Base-by-base conservation (phyloP, 495 filamentous ascomycete species). In the Pyronema omphalodes region DNA sequence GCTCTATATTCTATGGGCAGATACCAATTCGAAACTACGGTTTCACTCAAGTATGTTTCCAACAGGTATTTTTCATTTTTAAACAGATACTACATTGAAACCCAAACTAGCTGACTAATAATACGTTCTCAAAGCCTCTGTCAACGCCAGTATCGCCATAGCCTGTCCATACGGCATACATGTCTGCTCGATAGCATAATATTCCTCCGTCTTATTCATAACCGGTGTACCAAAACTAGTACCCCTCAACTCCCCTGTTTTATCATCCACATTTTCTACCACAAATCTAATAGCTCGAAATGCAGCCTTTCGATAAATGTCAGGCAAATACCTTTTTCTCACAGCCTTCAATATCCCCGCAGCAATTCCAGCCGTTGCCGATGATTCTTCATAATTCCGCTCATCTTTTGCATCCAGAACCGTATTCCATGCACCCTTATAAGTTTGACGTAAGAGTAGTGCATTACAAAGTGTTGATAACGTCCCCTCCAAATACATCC, bases 121-220 rank as follows among this genome's bases (percentile, higher is more conserved):
- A 43, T 72, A 80, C 18, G 72, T 73, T 50, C 79, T 68, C 56
- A 81, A 59, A 54, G 79, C 78, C 64, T 86, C 82, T 8, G 74
- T 79, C 52, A 84, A 60, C 0, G 77, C 78, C 74, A 84, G 81
- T 34, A 83, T 81, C 1, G 79, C 81, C 82, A 86, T 85, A 0
- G 81, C 80, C 62, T 85, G 82, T 0, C 82, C 82, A 60, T 84
- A 85, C 19, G 81, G 82, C 82, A 86, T 86, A 44, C 76, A 76
- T 0, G 83, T 87, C 5, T 76, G 58, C 0, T 74, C 74, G 57
- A 87, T 84, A 44, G 76, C 69, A 65, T 78, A 77, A 57, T 87
- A 87, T 60, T 82, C 79, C 54, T 84, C 72, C 53, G 83, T 66
- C 9, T 66, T 73, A 53, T 74, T 67, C 0, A 82, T 82, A 78